Evolutionary conservation across 179 eudicot genomes (phyloP).

Genomic region (Monotropa hypopitys): DNA sequence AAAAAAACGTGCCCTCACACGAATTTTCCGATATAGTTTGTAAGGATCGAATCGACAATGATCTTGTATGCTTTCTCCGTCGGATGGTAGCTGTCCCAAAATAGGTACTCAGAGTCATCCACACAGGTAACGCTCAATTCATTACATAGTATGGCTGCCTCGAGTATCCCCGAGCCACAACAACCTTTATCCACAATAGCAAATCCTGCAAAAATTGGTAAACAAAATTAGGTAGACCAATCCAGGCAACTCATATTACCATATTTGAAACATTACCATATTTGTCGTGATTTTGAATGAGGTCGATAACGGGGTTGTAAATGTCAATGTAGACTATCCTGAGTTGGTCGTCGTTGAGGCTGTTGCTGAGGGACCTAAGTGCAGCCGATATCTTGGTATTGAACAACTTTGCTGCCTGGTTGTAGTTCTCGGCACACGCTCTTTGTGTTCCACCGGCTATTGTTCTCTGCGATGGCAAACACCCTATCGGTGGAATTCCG

Average conservation of each 20-base stretch:
- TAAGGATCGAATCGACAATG: constrained; percentile 13
- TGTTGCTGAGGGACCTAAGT: constrained; percentile 25
- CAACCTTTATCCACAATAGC: constrained; percentile 32
- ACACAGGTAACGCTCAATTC: constrained; percentile 15
- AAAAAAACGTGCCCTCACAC: background rate
- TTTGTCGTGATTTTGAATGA: constrained; percentile 24
- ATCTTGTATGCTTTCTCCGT: constrained; percentile 34
- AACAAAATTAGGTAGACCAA: background rate
- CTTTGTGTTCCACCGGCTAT: constrained; percentile 43
- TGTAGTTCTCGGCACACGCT: constrained; percentile 30
- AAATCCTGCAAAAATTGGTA: background rate
- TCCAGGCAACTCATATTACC: too few species aligned
- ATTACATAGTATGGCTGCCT: constrained; percentile 36
- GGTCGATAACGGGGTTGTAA: constrained; percentile 34
- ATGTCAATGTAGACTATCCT: constrained; percentile 42
- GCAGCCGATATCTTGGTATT: constrained; percentile 36
- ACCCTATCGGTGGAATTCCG: constrained; percentile 58
- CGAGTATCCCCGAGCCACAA: constrained; percentile 50
- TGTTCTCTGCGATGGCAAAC: constrained; percentile 73
- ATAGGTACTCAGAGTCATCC: constrained; percentile 25
- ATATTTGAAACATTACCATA: constrained; percentile 28
- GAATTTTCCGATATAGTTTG: background rate
- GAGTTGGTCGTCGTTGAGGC: constrained; percentile 22
- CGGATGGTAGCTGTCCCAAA: constrained; percentile 65
- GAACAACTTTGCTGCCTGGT: constrained; percentile 42